Evolutionary conservation across 2,329 filamentous ascomycete species (phyloP).

Genomic region (Albifimbria verrucaria): DNA sequence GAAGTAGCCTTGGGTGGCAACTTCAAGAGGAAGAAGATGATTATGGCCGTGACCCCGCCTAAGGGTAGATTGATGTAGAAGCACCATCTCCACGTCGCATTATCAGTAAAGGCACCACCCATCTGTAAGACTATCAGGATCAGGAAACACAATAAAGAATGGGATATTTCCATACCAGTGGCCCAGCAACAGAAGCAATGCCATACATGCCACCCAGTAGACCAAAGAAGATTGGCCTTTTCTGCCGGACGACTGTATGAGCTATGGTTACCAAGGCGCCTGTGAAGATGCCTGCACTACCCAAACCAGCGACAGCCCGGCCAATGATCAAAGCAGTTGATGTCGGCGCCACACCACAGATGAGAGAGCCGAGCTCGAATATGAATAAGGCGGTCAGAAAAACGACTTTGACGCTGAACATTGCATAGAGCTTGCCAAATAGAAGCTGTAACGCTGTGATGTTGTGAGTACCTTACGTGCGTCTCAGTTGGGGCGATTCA

Average conservation of each 20-base stretch:
- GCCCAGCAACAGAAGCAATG: constrained; percentile 20
- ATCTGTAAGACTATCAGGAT: constrained; percentile 11
- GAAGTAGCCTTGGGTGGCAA: too few relatives aligned
- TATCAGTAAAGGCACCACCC: background rate
- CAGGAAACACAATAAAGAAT: constrained; percentile 21
- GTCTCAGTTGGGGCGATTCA: too few relatives aligned
- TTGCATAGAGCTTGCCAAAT: constrained; percentile 38
- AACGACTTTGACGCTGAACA: constrained; percentile 41
- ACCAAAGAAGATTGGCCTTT: constrained; percentile 19
- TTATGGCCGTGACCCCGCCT: constrained; percentile 18
- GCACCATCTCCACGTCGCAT: background rate
- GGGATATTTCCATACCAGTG: constrained; percentile 22
- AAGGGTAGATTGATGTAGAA: background rate
- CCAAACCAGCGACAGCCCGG: constrained; percentile 40
- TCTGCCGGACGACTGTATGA: constrained; percentile 22
- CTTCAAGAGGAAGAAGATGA: constrained; percentile 41
- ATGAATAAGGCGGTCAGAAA: constrained; percentile 41
- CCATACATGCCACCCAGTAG: constrained; percentile 20
- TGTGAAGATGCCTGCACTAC: constrained; percentile 40
- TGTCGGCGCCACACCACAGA: constrained; percentile 35
- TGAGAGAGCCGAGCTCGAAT: constrained; percentile 45
- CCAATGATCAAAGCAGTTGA: constrained; percentile 42
- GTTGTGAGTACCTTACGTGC: too few relatives aligned
- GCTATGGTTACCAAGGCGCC: constrained; percentile 45
- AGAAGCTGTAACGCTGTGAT: constrained; percentile 31